Evolutionary conservation across 164 flowering plant species (phyloP).

Genomic region (Aristolochia californica): DNA sequence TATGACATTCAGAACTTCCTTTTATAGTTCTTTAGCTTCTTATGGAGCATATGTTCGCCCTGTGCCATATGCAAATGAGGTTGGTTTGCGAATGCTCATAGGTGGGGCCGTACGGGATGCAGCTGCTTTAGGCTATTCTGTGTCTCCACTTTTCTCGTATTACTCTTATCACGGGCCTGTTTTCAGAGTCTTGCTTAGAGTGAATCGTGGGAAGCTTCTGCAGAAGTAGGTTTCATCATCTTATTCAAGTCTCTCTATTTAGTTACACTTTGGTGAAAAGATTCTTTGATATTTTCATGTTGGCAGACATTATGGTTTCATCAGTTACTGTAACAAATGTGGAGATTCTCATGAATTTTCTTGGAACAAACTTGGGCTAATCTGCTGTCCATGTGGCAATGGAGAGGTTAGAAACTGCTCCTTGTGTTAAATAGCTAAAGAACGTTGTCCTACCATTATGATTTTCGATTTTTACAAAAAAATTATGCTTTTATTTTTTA

Average conservation of each 20-base stretch:
- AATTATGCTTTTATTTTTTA: too few species aligned
- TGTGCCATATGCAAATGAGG: conserved; percentile 83
- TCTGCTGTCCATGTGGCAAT: conserved; percentile 52
- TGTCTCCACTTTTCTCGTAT: conserved; percentile 84
- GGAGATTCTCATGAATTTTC: conserved; percentile 58
- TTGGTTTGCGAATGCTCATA: conserved; percentile 90
- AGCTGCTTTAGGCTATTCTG: conserved; percentile 58
- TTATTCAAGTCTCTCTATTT: too few species aligned
- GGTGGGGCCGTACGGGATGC: conserved; percentile 92
- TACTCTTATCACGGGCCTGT: conserved; percentile 95
- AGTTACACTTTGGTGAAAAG: too few species aligned
- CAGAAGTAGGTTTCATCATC: too few species aligned
- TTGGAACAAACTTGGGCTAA: conserved; percentile 65
- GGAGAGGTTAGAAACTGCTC: conserved; percentile 26
- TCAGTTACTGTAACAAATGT: conserved; percentile 63
- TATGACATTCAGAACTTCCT: conserved; percentile 7
- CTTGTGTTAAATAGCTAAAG: background rate
- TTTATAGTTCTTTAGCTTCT: conserved; percentile 64
- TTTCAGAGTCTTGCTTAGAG: conserved; percentile 71
- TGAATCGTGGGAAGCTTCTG: conserved; percentile 57
- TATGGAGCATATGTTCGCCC: conserved; percentile 87
- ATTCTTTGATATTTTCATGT: too few species aligned
- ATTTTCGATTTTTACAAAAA: background rate
- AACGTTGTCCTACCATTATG: background rate
- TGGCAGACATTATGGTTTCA: conserved; percentile 65